Conservation (phyloP, 495 filamentous ascomycete genomes). For the Podospora conica region DNA sequence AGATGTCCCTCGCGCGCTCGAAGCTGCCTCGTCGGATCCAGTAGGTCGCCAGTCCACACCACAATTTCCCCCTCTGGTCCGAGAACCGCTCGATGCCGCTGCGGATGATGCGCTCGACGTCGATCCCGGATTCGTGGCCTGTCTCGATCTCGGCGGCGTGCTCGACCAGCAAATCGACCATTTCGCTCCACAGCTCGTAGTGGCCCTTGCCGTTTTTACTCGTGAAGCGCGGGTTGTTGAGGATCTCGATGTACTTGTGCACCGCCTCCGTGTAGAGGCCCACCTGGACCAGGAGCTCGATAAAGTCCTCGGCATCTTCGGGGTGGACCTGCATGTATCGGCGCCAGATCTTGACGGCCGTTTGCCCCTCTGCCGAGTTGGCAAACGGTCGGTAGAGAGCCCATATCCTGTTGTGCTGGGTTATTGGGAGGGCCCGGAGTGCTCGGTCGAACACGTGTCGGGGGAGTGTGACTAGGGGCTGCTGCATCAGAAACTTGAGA, state of each 20-base stretch:
- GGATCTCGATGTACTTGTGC: slow-evolving; percentile 84
- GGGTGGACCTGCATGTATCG: slow-evolving; percentile 98
- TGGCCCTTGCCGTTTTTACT: slow-evolving; percentile 92
- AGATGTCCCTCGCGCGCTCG: slow-evolving; percentile 82
- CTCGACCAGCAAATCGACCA: slow-evolving; percentile 93
- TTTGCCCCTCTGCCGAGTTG: slow-evolving; percentile 84
- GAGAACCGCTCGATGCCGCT: slow-evolving; percentile 90
- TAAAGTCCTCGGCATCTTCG: slow-evolving; percentile 92
- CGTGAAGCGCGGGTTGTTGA: slow-evolving; percentile 86
- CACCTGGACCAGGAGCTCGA: slow-evolving; percentile 77
- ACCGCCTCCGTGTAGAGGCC: slow-evolving; percentile 88
- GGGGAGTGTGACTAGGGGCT: slow-evolving; percentile 87
- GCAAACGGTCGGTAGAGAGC: slow-evolving; percentile 86
- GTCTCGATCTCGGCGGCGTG: slow-evolving; percentile 83
- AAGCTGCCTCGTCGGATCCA: slow-evolving; percentile 93
- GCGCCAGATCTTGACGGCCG: slow-evolving; percentile 88
- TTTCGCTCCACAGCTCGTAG: slow-evolving; percentile 96
- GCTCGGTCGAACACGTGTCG: slow-evolving; percentile 91
- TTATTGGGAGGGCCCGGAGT: slow-evolving; percentile 87
- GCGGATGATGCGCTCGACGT: slow-evolving; percentile 88
- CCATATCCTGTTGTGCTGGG: slow-evolving; percentile 98
- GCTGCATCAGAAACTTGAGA: slow-evolving; percentile 80
- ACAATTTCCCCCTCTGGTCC: slow-evolving; percentile 94
- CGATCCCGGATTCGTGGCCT: slow-evolving; percentile 69
- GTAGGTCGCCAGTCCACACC: slow-evolving; percentile 92